Evolutionary conservation across 371 early-diverging fungal genomes (phyloP).

Genomic region (Blakeslea trispora): DNA sequence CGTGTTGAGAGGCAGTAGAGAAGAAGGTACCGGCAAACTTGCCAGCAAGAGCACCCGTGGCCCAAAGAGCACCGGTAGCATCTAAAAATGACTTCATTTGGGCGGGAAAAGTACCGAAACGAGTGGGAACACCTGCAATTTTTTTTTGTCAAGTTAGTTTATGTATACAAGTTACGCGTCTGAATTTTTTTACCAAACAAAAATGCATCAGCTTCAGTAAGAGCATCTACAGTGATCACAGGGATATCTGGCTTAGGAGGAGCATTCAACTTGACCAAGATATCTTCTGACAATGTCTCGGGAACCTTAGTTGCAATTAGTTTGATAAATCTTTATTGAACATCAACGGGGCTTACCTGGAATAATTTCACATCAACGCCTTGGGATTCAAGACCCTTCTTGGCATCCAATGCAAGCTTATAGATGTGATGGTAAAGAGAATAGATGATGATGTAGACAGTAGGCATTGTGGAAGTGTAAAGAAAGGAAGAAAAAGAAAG

Average conservation of each 20-base stretch:
- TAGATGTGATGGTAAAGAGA: conserved; percentile 77
- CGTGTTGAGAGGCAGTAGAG: conserved; percentile 73
- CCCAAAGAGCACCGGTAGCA: conserved; percentile 76
- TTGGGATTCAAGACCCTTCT: conserved; percentile 31
- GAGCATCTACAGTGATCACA: conserved; percentile 52
- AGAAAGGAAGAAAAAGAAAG: conserved; percentile 3
- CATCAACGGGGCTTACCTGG: conserved; percentile 7
- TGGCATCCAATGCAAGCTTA: conserved; percentile 61
- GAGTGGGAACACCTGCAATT: conserved; percentile 19
- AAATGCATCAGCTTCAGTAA: conserved; percentile 76
- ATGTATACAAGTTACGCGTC: no score
- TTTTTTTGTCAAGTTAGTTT: no score
- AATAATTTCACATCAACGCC: conserved; percentile 5
- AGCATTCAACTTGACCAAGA: conserved; percentile 74
- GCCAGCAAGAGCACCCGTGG: conserved; percentile 59
- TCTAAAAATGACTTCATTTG: conserved; percentile 76
- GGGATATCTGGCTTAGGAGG: conserved; percentile 63
- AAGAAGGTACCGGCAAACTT: conserved; percentile 78
- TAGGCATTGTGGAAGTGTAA: conserved; percentile 1
- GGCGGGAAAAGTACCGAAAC: conserved; percentile 71
- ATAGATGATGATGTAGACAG: conserved; percentile 64
- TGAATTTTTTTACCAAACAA: no score
- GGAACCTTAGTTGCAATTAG: conserved; percentile 15
- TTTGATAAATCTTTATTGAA: no score
- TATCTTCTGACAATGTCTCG: conserved; percentile 69